Base-by-base conservation (phyloP, 371 early-diverging fungal genomes). In the Gilbertella persicaria region DNA sequence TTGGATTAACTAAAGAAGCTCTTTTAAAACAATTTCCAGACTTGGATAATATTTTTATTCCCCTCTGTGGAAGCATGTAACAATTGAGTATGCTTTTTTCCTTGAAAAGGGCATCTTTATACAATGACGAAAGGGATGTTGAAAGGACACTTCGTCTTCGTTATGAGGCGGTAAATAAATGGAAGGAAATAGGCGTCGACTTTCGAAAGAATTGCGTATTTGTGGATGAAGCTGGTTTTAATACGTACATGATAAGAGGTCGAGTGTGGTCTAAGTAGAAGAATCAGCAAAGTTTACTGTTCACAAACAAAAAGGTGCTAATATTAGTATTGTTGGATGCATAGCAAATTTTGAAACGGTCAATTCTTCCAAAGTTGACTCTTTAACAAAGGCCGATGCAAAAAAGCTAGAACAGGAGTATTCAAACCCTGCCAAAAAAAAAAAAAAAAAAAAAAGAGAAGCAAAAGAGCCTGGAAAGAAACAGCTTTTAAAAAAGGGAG, bases 261-360 rank as follows among this genome's bases (percentile, higher is more conserved):
- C 23, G 21, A 14, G 41, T 16, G 20, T 50, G 51, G 40, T 40
- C 41, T 30, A 50, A 33, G 33, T 50, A 40, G 50, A 41, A 40
- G 40, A 40, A 14, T 16, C 50, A 50, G 50, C 21, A 13, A 50
- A 50, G 40, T 40, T 29, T 10, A 50, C 29, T 41, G 33, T 52
- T 43, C 52, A 52, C 25, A 52, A 43, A 24, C 33, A 44, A 52
- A 52, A 37, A 52, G 44, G 36, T 43, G 43, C 44, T 44, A 35
- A 33, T 35, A 33, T 52, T 36, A 52, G 36, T 43, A 52, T 52
- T n/a, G 52, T 52, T 44, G 44, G 52, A 42, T 44, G 36, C 35
- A 44, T 52, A 5, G 33, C 36, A 24, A 43, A 35, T 52, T 52
- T 52, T 52, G 44, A 36, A 42, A 52, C 44, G 8, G 44, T 36